Evolutionary conservation across 2,329 filamentous ascomycete genomes (phyloP), one percentile per base, ranked within the genome.

Genomic region (Monosporascus sp.): DNA sequence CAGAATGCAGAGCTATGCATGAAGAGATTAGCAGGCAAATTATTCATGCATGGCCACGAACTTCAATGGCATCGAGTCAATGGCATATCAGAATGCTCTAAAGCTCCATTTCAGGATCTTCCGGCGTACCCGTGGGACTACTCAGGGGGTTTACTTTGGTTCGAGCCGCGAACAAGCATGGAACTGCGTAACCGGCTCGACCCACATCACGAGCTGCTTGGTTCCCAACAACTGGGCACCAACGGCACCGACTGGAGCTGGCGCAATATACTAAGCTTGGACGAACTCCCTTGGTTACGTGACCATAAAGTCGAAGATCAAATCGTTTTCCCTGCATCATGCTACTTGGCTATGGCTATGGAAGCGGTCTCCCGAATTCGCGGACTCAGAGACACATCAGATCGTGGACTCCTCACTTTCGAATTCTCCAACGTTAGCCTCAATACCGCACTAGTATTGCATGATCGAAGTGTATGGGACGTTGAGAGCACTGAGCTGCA

Each of bases 401-500:
- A 35, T 15, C 41, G 6, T 5, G 14, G 11, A 15, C 14, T 9
- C n/a, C 3, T 7, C 14, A 7, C 24, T 7, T 50, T 48, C 24
- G 48, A 53, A 20, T 35, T 48, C 18, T 35, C 31, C 2, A 48
- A 49, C 7, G 51, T 52, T 8, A 48, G 43, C 24, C 43, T 52
- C 5, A 49, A 20, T 22, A 17, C 44, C 5, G 51, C 51, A 14
- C 38, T 52, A 11, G 15, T n/a, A 20, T 11, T 52, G 8, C 44
- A 26, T 15, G 38, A 51, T 9, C 54, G 50, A 15, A 48, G 38
- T 14, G 45, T 41, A 15, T 15, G 41, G 2, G 18, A 26, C 7
- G 20, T 15, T n/a, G 40, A 52, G 3, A 20, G 45, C 2, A 20
- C 48, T 3, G 57, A 59, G 37, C 41, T 59, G 17, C 57, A 58